phyloP scores from a whole-genome alignment of 1,139 yeast species.

The Debaryomyces robertsiae region DNA sequence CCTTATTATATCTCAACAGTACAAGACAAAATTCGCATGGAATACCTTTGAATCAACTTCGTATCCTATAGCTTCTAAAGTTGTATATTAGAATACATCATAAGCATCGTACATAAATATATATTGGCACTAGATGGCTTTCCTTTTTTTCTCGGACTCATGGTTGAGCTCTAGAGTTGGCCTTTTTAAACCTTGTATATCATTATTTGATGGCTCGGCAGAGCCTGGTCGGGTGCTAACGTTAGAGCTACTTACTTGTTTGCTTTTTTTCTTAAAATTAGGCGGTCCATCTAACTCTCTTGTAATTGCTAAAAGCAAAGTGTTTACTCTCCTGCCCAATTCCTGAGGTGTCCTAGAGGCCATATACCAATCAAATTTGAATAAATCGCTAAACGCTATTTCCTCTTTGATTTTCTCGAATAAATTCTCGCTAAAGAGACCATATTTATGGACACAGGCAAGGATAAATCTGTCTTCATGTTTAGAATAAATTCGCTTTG shows the following conservation, averaged over 20 bases:
- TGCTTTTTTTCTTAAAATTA: slow-evolving; percentile 18
- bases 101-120: no score
- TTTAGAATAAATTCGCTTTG: slow-evolving; percentile 81
- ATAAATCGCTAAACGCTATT: slow-evolving; percentile 68
- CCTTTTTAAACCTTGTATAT: slow-evolving; percentile 1
- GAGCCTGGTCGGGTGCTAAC: slow-evolving; percentile 38
- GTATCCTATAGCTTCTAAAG: no score
- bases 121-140: no score
- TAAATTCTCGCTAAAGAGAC: slow-evolving; percentile 69
- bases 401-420: slow-evolving; percentile 79
- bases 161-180: neutral
- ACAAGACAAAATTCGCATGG: slow-evolving; percentile 39
- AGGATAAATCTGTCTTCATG: slow-evolving; percentile 85
- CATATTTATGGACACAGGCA: slow-evolving; percentile 72
- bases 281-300: slow-evolving; percentile 77
- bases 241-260: slow-evolving; percentile 21
- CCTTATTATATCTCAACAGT: slow-evolving; percentile 79
- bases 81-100: no score
- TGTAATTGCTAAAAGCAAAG: slow-evolving; percentile 74
- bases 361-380: slow-evolving; percentile 89
- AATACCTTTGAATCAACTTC: slow-evolving; percentile 22
- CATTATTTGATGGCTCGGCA: slow-evolving; percentile 29
- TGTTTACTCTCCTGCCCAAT: slow-evolving; percentile 76
- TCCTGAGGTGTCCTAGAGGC: slow-evolving; percentile 84
- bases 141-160: slow-evolving; percentile 4